Evolutionary conservation across 2,329 filamentous ascomycete species (phyloP).

Genomic region (Colletotrichum sidae): DNA sequence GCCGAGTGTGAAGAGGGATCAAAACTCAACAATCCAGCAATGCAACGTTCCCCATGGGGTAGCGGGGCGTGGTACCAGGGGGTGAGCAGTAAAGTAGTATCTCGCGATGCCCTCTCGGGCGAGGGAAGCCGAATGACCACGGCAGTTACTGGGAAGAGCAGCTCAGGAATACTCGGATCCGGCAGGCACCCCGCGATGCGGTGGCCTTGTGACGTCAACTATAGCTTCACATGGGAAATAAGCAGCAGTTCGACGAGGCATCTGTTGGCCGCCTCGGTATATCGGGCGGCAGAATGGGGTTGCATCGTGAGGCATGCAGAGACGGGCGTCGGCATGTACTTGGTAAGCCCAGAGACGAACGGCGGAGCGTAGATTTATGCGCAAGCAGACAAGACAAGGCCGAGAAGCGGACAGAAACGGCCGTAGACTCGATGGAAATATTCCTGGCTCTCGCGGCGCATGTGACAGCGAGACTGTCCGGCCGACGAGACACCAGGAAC

Average conservation of each 20-base stretch:
- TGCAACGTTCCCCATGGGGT: slow-evolving; percentile 36
- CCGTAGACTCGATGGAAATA: neutral
- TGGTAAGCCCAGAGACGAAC: neutral
- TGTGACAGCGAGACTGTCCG: slow-evolving; percentile 24
- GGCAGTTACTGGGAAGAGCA: slow-evolving; percentile 21
- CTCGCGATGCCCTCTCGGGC: slow-evolving; percentile 9
- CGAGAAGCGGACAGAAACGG: slow-evolving; percentile 12
- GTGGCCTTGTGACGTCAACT: slow-evolving; percentile 27
- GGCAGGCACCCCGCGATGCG: slow-evolving; percentile 12
- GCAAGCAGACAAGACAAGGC: neutral
- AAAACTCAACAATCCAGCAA: slow-evolving; percentile 9
- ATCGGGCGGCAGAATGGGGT: slow-evolving; percentile 20
- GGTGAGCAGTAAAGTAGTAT: neutral
- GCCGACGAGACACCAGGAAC: slow-evolving; percentile 28
- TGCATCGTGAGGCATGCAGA: slow-evolving; percentile 14
- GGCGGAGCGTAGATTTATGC: neutral
- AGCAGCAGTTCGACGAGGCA: slow-evolving; percentile 8
- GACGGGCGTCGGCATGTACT: neutral
- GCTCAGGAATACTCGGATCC: slow-evolving; percentile 3
- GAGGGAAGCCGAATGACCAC: slow-evolving; percentile 22
- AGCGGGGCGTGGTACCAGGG: slow-evolving; percentile 23
- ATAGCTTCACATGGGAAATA: slow-evolving; percentile 33
- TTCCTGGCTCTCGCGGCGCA: slow-evolving; percentile 10
- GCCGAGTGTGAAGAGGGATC: neutral
- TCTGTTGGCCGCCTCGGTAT: slow-evolving; percentile 27